Percentiles rank a stretch among this genome's conserved stretches.
These are phyloP conservation scores for Debaryomycetaceae sp. DNA, from an alignment of 1,139 yeast species.

Conservation along the genomic window DNA sequence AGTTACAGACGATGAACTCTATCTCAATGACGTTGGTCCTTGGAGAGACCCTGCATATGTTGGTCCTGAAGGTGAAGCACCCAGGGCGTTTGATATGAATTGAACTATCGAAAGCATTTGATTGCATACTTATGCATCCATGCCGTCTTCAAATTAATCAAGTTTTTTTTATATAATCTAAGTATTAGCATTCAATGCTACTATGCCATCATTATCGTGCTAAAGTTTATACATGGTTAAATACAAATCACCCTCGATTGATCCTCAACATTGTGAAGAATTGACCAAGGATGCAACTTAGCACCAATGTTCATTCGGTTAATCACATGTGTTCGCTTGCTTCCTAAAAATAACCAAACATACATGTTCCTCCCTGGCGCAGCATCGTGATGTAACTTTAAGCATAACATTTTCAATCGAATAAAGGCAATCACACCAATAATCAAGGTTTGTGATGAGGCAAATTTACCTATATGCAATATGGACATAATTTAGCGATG, in stretches of 20 bases:
- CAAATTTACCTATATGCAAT: not conserved
- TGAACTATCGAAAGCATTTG: not conserved
- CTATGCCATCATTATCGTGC: not conserved
- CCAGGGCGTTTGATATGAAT: constrained; percentile 29
- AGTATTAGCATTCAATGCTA: not conserved
- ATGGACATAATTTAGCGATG: not conserved
- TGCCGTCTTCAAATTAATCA: not conserved
- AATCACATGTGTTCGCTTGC: no score
- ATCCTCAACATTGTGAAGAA: no score
- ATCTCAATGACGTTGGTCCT: constrained; percentile 90
- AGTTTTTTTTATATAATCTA: no score
- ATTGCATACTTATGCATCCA: not conserved
- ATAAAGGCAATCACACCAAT: not conserved
- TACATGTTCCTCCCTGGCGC: no score
- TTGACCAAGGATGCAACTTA: no score
- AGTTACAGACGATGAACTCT: constrained; percentile 73
- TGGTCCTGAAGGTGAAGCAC: constrained; percentile 87
- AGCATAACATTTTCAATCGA: not conserved
- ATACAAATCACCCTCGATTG: no score
- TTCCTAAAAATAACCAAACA: no score
- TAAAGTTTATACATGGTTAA: no score
- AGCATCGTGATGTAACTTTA: not conserved
- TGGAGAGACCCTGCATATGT: constrained; percentile 89
- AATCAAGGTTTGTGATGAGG: no score
- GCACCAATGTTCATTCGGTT: no score